Base-by-base conservation (phyloP, 2,329 filamentous ascomycete species). In the Plectosphaerella sp. region DNA sequence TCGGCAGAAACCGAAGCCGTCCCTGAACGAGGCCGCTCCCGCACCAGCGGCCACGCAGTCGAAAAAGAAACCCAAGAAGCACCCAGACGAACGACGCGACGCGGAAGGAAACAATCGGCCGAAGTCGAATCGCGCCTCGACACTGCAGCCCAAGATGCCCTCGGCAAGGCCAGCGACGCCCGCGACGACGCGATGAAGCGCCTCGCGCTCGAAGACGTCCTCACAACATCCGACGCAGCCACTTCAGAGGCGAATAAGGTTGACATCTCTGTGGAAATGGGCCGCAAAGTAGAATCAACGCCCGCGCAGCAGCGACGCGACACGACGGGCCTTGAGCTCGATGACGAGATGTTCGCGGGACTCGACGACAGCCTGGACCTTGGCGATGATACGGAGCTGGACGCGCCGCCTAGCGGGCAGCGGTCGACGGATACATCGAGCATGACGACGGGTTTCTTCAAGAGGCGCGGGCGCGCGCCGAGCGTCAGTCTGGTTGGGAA, bases 401-500 rank as follows among this genome's bases (percentile, higher is more conserved):
- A 70, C 8, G 59, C 68, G 3, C 64, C 65, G 2, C 61, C 48
- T 11, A 59, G 57, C 7, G 68, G 64, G 15, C 58, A 67, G 48
- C 65, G 63, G 47, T 76, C 76, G 1, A 64, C 66, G 6, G 75
- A 77, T 41, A 71, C 71, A 1, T 78, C 77, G 0, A 72, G 71
- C 1, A 66, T 78, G 54, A 78, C 73, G 25, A 63, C 77, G 28
- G 73, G 70, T 55, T 70, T 71, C 52, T 76, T 78, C 59, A 74
- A 72, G 55, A 71, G 74, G 20, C 62, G 70, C 8, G 61, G 61
- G 11, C 66, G 71, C 22, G 71, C 76, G 22, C 79, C 77, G 11
- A 81, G 77, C 61, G 71, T 80, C 46, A 66, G 54, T 33, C 65
- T 77, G 41, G 74, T 76, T 33, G 72, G 73, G 47, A 76, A 77